Evolutionary conservation across 192 early-diverging fungal genomes (phyloP).

Genomic region (Umbelopsis vinacea): DNA sequence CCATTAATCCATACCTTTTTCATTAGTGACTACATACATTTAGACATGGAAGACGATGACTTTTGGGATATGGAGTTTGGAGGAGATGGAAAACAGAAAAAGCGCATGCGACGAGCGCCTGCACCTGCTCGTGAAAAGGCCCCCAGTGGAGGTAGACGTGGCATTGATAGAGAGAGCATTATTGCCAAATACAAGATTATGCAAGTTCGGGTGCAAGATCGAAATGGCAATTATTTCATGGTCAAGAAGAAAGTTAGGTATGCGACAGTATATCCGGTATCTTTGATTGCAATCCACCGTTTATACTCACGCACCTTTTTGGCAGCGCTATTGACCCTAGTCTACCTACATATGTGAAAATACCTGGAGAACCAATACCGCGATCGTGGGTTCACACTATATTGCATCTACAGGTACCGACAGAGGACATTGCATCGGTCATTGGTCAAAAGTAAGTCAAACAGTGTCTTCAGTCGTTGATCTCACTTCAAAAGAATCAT

Average conservation of each 20-base stretch:
- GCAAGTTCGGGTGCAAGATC: slow-evolving; percentile 86
- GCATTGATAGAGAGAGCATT: slow-evolving; percentile 66
- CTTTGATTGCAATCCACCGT: background rate
- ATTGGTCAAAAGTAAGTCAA: slow-evolving; percentile 18
- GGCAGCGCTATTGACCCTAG: slow-evolving; percentile 76
- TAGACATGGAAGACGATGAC: slow-evolving; percentile 67
- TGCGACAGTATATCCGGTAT: background rate
- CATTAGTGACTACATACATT: slow-evolving; percentile 73
- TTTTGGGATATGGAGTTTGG: slow-evolving; percentile 78
- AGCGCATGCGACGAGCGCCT: slow-evolving; percentile 42
- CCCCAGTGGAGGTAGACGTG: slow-evolving; percentile 33
- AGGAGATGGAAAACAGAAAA: slow-evolving; percentile 46
- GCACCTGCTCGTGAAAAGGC: slow-evolving; percentile 50
- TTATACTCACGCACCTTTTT: background rate
- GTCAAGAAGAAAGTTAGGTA: slow-evolving; percentile 83
- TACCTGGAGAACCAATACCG: slow-evolving; percentile 84
- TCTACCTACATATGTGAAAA: slow-evolving; percentile 87
- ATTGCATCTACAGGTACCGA: slow-evolving; percentile 23
- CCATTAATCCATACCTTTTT: slow-evolving; percentile 9
- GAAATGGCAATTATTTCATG: slow-evolving; percentile 82
- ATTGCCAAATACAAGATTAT: slow-evolving; percentile 85
- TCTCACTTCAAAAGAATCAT: too few relatives aligned
- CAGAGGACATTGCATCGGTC: background rate
- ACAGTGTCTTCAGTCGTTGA: too few relatives aligned
- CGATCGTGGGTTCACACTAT: slow-evolving; percentile 88